Percentiles rank a stretch among this genome's conserved stretches.
Evolutionary conservation across 2,329 filamentous ascomycete species (phyloP).

Genomic region (Cercospora sp.): DNA sequence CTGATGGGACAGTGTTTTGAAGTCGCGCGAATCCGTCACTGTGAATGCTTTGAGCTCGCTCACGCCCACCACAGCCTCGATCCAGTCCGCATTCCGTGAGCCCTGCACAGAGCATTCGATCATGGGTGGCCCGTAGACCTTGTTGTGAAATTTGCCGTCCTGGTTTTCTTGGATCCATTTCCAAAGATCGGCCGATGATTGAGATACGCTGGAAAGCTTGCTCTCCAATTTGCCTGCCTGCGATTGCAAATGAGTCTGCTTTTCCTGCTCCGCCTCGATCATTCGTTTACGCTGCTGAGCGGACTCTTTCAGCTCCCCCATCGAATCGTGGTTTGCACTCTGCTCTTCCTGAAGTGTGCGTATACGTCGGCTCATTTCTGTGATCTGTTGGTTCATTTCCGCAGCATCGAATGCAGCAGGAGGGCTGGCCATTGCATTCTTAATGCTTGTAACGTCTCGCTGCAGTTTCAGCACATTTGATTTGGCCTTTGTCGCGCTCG

Average conservation of each 20-base stretch:
- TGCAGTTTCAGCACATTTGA: slow-evolving; percentile 35
- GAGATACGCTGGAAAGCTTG: slow-evolving; percentile 61
- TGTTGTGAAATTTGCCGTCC: slow-evolving; percentile 74
- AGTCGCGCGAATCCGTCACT: slow-evolving; percentile 72
- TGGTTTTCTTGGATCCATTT: slow-evolving; percentile 68
- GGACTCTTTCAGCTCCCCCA: slow-evolving; percentile 34
- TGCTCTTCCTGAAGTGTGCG: slow-evolving; percentile 51
- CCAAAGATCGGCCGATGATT: slow-evolving; percentile 70
- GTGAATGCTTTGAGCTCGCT: slow-evolving; percentile 66
- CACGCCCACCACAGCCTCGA: slow-evolving; percentile 59
- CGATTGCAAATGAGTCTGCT: slow-evolving; percentile 66
- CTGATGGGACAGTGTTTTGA: slow-evolving; percentile 67
- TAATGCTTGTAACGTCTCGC: slow-evolving; percentile 61
- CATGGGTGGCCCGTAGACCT: slow-evolving; percentile 78
- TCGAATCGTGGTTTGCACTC: slow-evolving; percentile 43
- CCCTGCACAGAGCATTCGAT: slow-evolving; percentile 78
- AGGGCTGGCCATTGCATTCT: slow-evolving; percentile 62
- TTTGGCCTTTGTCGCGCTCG: slow-evolving; percentile 44
- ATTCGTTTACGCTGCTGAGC: slow-evolving; percentile 41
- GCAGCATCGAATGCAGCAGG: slow-evolving; percentile 67
- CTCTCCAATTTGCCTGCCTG: slow-evolving; percentile 71
- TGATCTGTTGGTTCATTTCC: slow-evolving; percentile 70
- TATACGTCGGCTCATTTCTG: slow-evolving; percentile 54
- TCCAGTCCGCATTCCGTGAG: slow-evolving; percentile 60
- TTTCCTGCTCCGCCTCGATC: slow-evolving; percentile 46